Evolutionary conservation across 192 early-diverging fungal genomes (phyloP), one percentile per base, ranked within the genome.

Genomic region (Spizellomyces sp.): DNA sequence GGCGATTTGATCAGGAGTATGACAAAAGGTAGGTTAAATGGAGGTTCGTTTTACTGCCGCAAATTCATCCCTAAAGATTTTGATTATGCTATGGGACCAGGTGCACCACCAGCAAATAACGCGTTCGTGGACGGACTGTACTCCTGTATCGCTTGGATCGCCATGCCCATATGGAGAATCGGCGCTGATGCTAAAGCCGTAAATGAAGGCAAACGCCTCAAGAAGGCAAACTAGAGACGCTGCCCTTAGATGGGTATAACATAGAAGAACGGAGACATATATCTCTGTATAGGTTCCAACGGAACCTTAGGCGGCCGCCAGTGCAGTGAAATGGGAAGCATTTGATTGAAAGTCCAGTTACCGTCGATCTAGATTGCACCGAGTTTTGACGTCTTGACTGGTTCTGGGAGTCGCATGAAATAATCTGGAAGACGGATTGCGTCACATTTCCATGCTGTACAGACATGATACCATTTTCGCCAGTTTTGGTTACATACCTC

Each of bases 371-470:
- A 61, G 17, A 75, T 60, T 10, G 66, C 48, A 12, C 66, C 80
- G 48, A 83, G 73, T 62, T 90, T 92, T 27, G 79, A 81, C 8
- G 88, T 84, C 66, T 92, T 92, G 69, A 94, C 82, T 42, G 90
- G 86, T 45, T 95, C 94, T 9, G 94, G 94, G 87, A 95, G 90
- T 67, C 95, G 87, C 81, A 96, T 80, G 83, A 96, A 93, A 80
- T 98, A 98, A 77, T 98, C 95, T 90, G 66, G 9, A 9, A 47
- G 22, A 22, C n/a, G 36, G 65, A 21, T 60, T 21, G 64, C 22
- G 64, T 46, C 48, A 69, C 17, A 27, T 60, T 52, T 19, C 12
- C 7, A 62, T 50, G 14, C 17, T 61, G 27, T 36, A 36, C 27
- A 36, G 27, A 36, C 27, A 36, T 36, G 0, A 36, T 36, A 36